Conservation (phyloP, 1,139 yeast genomes). For the Scheffersomyces titani region DNA sequence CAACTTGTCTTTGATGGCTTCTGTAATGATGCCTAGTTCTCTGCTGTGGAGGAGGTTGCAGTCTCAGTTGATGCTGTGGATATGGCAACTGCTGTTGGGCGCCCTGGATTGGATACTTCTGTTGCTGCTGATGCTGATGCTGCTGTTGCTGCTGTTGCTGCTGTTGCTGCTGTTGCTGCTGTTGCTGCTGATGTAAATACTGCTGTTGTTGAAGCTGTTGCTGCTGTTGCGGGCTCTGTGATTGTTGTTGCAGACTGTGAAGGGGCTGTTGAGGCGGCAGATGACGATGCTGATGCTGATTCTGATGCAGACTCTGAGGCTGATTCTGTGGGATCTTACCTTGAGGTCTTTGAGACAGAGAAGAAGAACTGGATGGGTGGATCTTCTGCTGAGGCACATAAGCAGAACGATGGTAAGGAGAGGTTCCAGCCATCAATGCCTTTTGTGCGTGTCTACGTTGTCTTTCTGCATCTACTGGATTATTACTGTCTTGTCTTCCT, state of each 20-base stretch:
- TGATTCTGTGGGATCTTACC: not conserved
- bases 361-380: not conserved
- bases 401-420: not conserved
- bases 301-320: constrained; percentile 5
- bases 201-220: not conserved
- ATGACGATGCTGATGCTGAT: constrained; percentile 1
- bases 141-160: constrained; percentile 7
- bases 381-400: not conserved
- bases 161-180: constrained; percentile 5
- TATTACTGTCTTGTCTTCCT: not conserved
- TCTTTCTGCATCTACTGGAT: not conserved
- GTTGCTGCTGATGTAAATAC: constrained; percentile 1
- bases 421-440: not conserved
- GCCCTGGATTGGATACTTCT: not conserved
- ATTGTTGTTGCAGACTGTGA: not conserved
- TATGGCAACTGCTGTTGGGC: not conserved
- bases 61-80: constrained; percentile 8
- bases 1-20: constrained; percentile 8
- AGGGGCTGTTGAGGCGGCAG: constrained; percentile 1
- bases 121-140: constrained; percentile 9
- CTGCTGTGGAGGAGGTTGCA: constrained; percentile 9
- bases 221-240: constrained; percentile 2
- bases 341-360: not conserved
- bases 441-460: not conserved
- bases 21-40: constrained; percentile 17